Evolutionary conservation across 2,329 filamentous ascomycete genomes (phyloP).

Genomic region (Fusarium piperis): DNA sequence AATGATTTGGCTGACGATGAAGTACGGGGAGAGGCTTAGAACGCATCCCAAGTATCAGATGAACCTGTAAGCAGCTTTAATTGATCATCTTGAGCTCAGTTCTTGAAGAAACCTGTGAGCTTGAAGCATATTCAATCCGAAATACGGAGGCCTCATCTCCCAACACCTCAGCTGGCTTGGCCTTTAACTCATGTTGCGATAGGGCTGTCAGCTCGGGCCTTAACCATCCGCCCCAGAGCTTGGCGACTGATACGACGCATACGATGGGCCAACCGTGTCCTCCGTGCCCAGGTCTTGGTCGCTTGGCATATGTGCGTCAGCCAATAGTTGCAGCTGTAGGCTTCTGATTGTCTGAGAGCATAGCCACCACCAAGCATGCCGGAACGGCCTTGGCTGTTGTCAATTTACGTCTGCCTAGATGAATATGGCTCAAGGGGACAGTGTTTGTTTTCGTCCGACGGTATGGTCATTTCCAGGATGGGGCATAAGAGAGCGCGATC

Average conservation of each 20-base stretch:
- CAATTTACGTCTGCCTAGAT: not conserved
- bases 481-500: not conserved
- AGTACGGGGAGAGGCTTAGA: slow-evolving; percentile 15
- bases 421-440: not conserved
- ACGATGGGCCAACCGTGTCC: not conserved
- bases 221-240: not conserved
- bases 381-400: not conserved
- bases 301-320: not conserved
- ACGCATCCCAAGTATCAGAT: slow-evolving; percentile 11
- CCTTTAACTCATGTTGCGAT: not conserved
- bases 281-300: not conserved
- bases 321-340: not conserved
- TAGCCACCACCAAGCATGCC: not conserved
- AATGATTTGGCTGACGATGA: slow-evolving; percentile 17
- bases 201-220: not conserved
- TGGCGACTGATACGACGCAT: not conserved
- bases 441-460: not conserved
- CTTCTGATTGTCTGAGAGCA: not conserved
- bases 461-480: not conserved
- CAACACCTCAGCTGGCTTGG: not conserved
- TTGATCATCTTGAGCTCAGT: not conserved
- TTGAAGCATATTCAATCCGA: not conserved
- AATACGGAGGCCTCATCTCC: not conserved
- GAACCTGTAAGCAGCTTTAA: not conserved
- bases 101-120: not conserved